Conservation (phyloP, 2,329 filamentous ascomycete species). For the Colletotrichum magnum region DNA sequence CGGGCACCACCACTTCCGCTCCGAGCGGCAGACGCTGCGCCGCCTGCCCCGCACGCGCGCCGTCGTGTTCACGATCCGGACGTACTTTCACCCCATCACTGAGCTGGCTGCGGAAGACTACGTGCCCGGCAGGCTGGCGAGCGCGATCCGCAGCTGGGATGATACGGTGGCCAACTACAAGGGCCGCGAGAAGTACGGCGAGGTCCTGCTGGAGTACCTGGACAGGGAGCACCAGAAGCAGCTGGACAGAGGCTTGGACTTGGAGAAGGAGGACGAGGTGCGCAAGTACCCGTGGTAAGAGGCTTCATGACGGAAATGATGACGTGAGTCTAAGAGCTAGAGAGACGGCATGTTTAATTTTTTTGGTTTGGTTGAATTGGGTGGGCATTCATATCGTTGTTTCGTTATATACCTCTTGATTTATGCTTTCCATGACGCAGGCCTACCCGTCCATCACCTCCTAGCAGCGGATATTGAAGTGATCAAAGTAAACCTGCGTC, state of each 20-base stretch:
- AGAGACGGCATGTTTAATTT: not conserved
- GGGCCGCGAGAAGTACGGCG: conserved; percentile 80
- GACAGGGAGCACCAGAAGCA: conserved; percentile 83
- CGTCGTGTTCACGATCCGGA: conserved; percentile 82
- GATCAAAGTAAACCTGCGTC: conserved; percentile 34
- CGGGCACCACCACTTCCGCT: conserved; percentile 82
- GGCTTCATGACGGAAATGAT: not conserved
- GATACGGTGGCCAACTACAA: conserved; percentile 84
- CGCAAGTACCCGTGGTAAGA: conserved; percentile 72
- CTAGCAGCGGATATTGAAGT: conserved; percentile 27
- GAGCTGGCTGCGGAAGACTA: conserved; percentile 79
- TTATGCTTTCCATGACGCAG: no score
- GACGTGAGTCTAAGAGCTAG: not conserved
- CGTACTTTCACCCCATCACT: conserved; percentile 81
- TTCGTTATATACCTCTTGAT: no score
- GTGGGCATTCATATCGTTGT: no score
- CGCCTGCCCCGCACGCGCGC: conserved; percentile 71
- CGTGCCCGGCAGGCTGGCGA: conserved; percentile 83
- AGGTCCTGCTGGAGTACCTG: conserved; percentile 82
- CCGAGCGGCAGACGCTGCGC: conserved; percentile 79
- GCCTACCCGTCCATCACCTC: no score
- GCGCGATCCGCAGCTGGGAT: conserved; percentile 85
- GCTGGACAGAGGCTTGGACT: conserved; percentile 74
- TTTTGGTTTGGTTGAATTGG: no score
- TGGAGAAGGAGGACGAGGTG: conserved; percentile 72